Evolutionary conservation across 192 early-diverging fungal genomes (phyloP), one percentile per base, ranked within the genome.

Genomic region (Dissophora globulifera): DNA sequence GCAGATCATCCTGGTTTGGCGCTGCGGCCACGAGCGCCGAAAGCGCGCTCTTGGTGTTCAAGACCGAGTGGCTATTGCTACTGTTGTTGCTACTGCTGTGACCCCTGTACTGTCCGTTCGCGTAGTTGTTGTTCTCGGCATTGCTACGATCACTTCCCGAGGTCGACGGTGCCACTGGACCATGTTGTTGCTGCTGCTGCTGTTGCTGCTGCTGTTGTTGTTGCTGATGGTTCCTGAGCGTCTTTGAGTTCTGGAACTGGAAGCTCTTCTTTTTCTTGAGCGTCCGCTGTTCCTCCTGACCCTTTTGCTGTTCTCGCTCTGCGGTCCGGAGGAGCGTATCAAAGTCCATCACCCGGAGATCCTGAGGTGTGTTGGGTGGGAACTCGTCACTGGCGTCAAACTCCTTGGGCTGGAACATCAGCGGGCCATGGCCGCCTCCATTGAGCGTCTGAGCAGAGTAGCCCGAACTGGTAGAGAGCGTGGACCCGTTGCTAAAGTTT

Each of bases 311-410:
- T 31, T 76, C 72, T 3, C 53, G 58, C 30, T 76, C 72, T 17
- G 72, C 72, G 16, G 63, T 67, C 19, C 43, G 51, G 33, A 76
- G 26, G 8, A 76, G 51, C 7, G 72, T 33, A 2, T 76, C 72
- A 46, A 76, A 67, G 29, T 76, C 72, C 63, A 76, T 57, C 0
- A 50, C 43, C 46, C 67, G 56, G 12, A 76, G 17, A n/a, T 76
- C 72, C 42, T 46, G 50, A 12, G 63, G 72, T 1, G 72, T 76
- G 1, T 42, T 53, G 0, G 72, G 63, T 10, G 63, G 42, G 32
- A 61, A 60, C 4, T 66, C 72, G 11, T 54, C 25, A 10, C 29
- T 50, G 0, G 62, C 56, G 43, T 76, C 63, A 62, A 76, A 76
- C 51, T 76, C 72, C 29, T 50, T 58, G 25, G 55, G 33, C 33